Percentiles rank a stretch among this genome's conserved stretches.
Evolutionary conservation across 2,329 filamentous ascomycete genomes (phyloP).

Genomic region (Lasiodiplodia theobromae): DNA sequence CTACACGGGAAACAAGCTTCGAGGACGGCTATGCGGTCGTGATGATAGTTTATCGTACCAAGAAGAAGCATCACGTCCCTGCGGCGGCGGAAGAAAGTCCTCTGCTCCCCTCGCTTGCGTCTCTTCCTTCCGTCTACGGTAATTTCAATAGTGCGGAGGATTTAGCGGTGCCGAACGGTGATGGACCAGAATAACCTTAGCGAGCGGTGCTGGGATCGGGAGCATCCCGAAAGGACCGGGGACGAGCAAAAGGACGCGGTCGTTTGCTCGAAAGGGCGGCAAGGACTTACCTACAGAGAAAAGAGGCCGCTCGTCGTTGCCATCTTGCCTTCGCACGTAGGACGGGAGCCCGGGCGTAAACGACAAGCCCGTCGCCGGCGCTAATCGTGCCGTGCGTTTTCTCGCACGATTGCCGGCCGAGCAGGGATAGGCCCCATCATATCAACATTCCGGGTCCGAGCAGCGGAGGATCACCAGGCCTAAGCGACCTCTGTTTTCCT

Average conservation of each 20-base stretch:
- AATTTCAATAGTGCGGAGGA: slow-evolving; percentile 16
- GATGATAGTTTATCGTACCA: background rate
- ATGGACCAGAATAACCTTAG: background rate
- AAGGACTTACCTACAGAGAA: background rate
- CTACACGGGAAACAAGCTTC: background rate
- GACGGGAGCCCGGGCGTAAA: background rate
- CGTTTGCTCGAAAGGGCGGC: background rate
- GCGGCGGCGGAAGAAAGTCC: background rate
- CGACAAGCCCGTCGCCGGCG: background rate
- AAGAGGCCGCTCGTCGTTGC: background rate
- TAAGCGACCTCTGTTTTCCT: slow-evolving; percentile 18
- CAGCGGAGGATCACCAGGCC: slow-evolving; percentile 19
- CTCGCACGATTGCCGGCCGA: background rate
- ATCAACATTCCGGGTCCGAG: background rate
- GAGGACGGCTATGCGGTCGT: background rate
- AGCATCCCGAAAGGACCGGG: background rate
- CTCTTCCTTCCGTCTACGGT: background rate
- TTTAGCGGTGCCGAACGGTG: background rate
- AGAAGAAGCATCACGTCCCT: no score
- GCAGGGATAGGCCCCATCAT: slow-evolving; percentile 14
- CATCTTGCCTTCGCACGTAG: background rate
- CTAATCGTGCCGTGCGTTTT: slow-evolving; percentile 11
- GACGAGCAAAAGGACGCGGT: background rate
- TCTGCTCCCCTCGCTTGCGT: slow-evolving; percentile 4
- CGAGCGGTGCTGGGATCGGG: background rate